Conservation (phyloP, 345 rosid genomes). For the Populus tremula region DNA sequence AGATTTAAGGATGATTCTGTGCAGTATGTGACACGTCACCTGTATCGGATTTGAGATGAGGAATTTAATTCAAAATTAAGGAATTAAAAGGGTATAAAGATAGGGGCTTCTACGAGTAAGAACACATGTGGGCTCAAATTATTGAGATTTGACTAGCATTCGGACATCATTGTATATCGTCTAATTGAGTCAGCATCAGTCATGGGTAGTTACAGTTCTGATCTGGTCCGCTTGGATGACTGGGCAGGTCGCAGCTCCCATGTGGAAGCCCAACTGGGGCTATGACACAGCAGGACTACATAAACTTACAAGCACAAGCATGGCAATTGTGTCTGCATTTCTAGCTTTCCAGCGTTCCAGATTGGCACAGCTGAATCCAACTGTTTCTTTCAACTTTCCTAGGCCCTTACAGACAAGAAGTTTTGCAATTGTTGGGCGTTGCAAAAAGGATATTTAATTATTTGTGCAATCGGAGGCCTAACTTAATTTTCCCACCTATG, state of each 20-base stretch:
- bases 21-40: not conserved
- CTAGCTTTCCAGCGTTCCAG: not conserved
- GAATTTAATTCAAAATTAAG: too few relatives aligned
- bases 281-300: not conserved
- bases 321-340: not conserved
- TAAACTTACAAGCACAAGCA: constrained; percentile 10
- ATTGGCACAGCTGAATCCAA: not conserved
- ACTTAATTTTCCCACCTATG: not conserved
- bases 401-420: not conserved
- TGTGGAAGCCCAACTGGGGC: not conserved
- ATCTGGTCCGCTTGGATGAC: too few relatives aligned
- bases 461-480: not conserved
- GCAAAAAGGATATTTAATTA: not conserved
- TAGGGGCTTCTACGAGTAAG: too few relatives aligned
- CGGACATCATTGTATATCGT: too few relatives aligned
- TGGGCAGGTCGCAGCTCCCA: not conserved
- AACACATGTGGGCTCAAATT: too few relatives aligned
- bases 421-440: not conserved
- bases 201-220: too few relatives aligned
- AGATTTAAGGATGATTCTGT: not conserved
- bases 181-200: too few relatives aligned
- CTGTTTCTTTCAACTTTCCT: not conserved
- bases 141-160: too few relatives aligned
- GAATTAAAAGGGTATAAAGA: too few relatives aligned
- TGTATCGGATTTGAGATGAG: not conserved